Percentiles rank a stretch among this genome's conserved stretches.
Evolutionary conservation across 495 filamentous ascomycete genomes (phyloP).

Genomic region (Annulohypoxylon bovei): DNA sequence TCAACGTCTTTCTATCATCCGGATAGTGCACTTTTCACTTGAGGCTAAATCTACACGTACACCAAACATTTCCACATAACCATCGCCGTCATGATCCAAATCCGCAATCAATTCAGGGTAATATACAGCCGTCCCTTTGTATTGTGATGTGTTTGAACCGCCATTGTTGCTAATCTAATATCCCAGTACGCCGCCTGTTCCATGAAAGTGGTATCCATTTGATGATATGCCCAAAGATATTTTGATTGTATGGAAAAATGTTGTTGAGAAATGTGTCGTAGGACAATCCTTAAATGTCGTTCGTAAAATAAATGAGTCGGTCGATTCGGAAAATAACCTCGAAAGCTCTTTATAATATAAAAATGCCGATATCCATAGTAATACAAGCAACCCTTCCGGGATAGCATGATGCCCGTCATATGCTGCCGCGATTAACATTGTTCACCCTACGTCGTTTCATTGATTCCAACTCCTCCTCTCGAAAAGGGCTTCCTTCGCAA

Average conservation of each 20-base stretch:
- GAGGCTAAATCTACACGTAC: constrained; percentile 39
- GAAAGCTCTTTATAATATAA: constrained; percentile 2
- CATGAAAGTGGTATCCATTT: constrained; percentile 6
- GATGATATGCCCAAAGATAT: constrained; percentile 6
- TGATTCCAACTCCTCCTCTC: constrained; percentile 42
- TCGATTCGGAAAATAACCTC: neutral
- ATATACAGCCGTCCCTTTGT: constrained; percentile 30
- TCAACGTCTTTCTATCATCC: constrained; percentile 36
- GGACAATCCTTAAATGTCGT: neutral
- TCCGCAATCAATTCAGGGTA: constrained; percentile 30
- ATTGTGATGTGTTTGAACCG: constrained; percentile 6
- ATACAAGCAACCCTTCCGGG: constrained; percentile 15
- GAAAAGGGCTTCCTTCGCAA: constrained; percentile 47
- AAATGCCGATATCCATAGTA: constrained; percentile 10
- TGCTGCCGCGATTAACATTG: constrained; percentile 34
- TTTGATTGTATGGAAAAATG: neutral
- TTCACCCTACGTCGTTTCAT: constrained; percentile 25
- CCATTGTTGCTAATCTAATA: constrained; percentile 24
- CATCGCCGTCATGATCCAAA: constrained; percentile 18
- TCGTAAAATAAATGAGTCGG: neutral
- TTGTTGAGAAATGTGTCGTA: neutral
- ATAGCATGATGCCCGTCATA: constrained; percentile 20
- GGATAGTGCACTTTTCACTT: constrained; percentile 40
- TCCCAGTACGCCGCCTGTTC: constrained; percentile 27
- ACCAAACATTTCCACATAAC: constrained; percentile 15